A percentile compares a stretch with the other conserved stretches of the same genome.
Conservation (phyloP, 1,139 yeast genomes). For the Geotrichum phurueaensis region DNA sequence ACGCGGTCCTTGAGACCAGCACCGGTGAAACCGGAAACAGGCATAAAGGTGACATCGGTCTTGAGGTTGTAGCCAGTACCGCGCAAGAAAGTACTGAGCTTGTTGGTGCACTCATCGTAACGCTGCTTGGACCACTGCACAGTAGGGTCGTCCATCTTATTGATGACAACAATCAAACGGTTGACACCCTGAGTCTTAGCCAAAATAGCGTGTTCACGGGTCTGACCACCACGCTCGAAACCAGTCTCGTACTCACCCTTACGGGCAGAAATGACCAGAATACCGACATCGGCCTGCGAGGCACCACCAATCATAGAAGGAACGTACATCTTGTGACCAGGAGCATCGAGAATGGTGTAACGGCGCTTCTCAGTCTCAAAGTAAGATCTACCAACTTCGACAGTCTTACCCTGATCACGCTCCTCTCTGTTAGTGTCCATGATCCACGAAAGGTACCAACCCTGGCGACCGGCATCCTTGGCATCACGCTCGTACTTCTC, state of each 20-base stretch:
- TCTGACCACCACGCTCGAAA: slow-evolving; percentile 97
- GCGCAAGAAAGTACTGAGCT: slow-evolving; percentile 69
- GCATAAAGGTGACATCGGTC: slow-evolving; percentile 86
- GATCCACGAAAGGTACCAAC: slow-evolving; percentile 99
- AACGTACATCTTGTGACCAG: slow-evolving; percentile 98
- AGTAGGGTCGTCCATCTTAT: slow-evolving; percentile 98
- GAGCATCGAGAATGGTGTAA: slow-evolving; percentile 96
- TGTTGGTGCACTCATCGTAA: slow-evolving; percentile 88
- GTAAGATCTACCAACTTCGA: slow-evolving; percentile 96
- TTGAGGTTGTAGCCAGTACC: slow-evolving; percentile 82
- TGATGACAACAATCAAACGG: slow-evolving; percentile 85
- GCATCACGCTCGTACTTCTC: slow-evolving; percentile 98
- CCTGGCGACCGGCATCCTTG: slow-evolving; percentile 98
- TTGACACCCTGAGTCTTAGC: slow-evolving; percentile 98
- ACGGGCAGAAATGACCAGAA: slow-evolving; percentile 94
- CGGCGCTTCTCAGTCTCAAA: slow-evolving; percentile 97
- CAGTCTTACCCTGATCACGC: slow-evolving; percentile 97
- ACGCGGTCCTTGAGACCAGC: slow-evolving; percentile 92
- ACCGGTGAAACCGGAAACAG: slow-evolving; percentile 96
- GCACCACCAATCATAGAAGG: slow-evolving; percentile 99
- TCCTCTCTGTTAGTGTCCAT: slow-evolving; percentile 99
- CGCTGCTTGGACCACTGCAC: slow-evolving; percentile 95
- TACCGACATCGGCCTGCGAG: slow-evolving; percentile 97
- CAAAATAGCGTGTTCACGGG: slow-evolving; percentile 95
- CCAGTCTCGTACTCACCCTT: slow-evolving; percentile 99